These are phyloP conservation scores for Pyrus betulifolia DNA, from an alignment of 306 rosid genomes.

Conservation along the genomic window DNA sequence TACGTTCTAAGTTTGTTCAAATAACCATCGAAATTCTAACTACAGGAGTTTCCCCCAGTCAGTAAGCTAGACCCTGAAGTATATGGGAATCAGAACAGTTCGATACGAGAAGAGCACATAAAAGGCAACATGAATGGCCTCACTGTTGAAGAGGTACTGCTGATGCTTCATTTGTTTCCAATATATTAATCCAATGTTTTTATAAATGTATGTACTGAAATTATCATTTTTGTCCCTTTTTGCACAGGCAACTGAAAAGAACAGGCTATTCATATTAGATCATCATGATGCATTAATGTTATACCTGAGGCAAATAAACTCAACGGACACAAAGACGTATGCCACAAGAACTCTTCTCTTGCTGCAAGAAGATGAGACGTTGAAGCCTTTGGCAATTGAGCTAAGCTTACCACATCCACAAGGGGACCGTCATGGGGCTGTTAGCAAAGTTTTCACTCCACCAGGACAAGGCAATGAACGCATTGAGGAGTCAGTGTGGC, in stretches of 20 bases:
- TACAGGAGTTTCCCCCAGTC: slow-evolving; percentile 76
- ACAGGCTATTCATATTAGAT: slow-evolving; percentile 66
- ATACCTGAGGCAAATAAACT: slow-evolving; percentile 65
- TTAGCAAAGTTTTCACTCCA: slow-evolving; percentile 63
- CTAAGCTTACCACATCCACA: slow-evolving; percentile 90
- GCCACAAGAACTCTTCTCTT: slow-evolving; percentile 74
- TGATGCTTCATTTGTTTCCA: not conserved
- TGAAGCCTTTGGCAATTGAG: slow-evolving; percentile 85
- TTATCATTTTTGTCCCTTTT: not conserved
- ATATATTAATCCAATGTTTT: not conserved
- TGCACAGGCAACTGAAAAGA: slow-evolving; percentile 54
- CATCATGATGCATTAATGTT: slow-evolving; percentile 86
- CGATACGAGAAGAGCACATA: slow-evolving; percentile 52
- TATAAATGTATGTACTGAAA: not conserved
- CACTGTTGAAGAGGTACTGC: slow-evolving; percentile 49
- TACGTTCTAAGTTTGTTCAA: not conserved
- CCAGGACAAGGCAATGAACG: slow-evolving; percentile 30
- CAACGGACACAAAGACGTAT: slow-evolving; percentile 72
- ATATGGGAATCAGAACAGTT: slow-evolving; percentile 74
- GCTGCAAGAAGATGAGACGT: slow-evolving; percentile 66
- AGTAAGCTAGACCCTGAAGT: slow-evolving; percentile 57
- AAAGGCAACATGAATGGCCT: slow-evolving; percentile 47
- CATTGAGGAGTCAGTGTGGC: slow-evolving; percentile 72
- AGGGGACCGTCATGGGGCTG: slow-evolving; percentile 65
- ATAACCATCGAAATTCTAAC: not conserved